Conservation (phyloP, 495 filamentous ascomycete genomes). For the Trichoderma gamsii region DNA sequence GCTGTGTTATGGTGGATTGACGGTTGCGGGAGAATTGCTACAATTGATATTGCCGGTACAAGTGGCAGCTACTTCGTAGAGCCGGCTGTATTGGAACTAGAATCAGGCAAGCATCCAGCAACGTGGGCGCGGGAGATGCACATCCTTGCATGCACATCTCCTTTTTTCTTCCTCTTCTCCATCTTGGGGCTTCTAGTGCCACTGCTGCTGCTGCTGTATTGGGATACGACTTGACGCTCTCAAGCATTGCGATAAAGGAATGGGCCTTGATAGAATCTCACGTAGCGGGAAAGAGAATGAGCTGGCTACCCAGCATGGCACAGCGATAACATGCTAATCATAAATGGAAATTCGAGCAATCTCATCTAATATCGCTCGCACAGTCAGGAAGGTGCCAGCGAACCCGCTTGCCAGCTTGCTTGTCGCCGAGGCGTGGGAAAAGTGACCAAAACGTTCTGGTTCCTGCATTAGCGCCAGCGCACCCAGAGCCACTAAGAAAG, state of each 20-base stretch:
- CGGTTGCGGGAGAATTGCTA: neutral
- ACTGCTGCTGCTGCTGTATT: no score
- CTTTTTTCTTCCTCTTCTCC: neutral
- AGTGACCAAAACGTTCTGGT: conserved; percentile 1
- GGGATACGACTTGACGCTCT: no score
- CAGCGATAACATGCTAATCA: neutral
- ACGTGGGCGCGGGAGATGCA: neutral
- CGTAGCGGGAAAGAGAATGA: neutral
- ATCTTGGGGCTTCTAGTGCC: neutral
- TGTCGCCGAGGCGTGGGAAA: neutral
- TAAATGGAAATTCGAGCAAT: no score
- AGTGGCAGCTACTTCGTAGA: neutral
- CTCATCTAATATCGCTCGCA: neutral
- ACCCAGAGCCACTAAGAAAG: conserved; percentile 9
- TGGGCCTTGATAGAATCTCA: neutral
- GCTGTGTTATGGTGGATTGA: neutral
- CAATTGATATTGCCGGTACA: neutral
- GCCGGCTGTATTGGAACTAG: neutral
- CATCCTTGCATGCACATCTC: conserved; percentile 6
- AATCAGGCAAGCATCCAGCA: neutral
- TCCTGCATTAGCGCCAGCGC: conserved; percentile 6
- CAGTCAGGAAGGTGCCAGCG: neutral
- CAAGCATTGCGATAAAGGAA: no score
- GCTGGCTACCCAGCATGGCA: neutral
- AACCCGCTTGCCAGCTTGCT: neutral